Evolutionary conservation across 257 asterid species (phyloP).

Genomic region (Ligustrum vulgare): DNA sequence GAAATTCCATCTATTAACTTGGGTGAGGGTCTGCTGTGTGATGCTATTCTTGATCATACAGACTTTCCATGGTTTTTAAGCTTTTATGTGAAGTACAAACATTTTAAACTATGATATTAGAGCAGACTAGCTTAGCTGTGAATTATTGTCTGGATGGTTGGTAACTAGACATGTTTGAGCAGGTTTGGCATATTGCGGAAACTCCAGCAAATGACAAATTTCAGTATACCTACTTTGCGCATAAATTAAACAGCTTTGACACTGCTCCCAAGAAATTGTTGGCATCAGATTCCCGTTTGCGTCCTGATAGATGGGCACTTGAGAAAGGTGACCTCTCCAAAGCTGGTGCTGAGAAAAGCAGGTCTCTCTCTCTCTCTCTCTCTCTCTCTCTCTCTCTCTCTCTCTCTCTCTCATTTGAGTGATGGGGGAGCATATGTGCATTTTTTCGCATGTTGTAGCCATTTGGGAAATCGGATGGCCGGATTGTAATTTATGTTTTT

Average conservation of each 20-base stretch:
- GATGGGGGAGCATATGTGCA: background rate
- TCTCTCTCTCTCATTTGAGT: background rate
- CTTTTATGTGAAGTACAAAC: background rate
- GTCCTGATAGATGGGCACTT: conserved; percentile 95
- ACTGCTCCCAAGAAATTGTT: conserved; percentile 90
- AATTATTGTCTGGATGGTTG: conserved; percentile 1
- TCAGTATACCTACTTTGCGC: conserved; percentile 92
- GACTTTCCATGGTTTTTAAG: background rate
- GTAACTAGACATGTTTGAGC: conserved; percentile 19
- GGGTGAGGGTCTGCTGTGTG: background rate
- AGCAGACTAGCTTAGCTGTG: background rate
- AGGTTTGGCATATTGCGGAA: conserved; percentile 86
- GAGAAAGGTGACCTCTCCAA: conserved; percentile 92
- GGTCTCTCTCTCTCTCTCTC: conserved; percentile 38
- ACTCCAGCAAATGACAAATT: conserved; percentile 78
- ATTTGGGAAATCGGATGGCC: background rate
- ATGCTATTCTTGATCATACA: conserved; percentile 7
- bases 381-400: background rate
- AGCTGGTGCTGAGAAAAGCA: conserved; percentile 92
- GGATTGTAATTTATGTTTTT: background rate
- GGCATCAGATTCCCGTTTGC: conserved; percentile 93
- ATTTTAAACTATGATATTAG: background rate
- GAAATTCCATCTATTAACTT: background rate
- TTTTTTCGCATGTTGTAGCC: too few species aligned
- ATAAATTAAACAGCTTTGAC: conserved; percentile 85